Conservation (phyloP, 2,329 filamentous ascomycete species). For the Exophiala bonariae region DNA sequence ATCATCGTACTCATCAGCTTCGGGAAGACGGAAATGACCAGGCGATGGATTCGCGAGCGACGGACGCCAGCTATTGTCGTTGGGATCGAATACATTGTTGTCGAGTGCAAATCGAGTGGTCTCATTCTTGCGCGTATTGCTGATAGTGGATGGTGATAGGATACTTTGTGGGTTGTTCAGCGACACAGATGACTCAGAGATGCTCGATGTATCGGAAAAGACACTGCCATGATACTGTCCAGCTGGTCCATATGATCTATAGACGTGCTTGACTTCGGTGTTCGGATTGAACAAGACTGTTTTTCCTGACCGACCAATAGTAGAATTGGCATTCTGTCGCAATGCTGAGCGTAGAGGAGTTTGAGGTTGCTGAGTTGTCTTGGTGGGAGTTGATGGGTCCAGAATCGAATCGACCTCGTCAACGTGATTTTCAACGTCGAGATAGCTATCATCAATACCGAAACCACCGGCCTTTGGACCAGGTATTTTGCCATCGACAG, state of each 20-base stretch:
- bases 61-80: constrained; percentile 19
- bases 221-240: constrained; percentile 23
- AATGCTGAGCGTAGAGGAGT: constrained; percentile 21
- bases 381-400: constrained; percentile 15
- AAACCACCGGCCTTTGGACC: constrained; percentile 17
- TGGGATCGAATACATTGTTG: constrained; percentile 15
- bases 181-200: constrained; percentile 11
- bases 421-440: constrained; percentile 19
- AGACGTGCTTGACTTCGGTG: constrained; percentile 20
- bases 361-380: constrained; percentile 3
- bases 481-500: constrained; percentile 17
- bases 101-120: constrained; percentile 17
- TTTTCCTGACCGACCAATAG: constrained; percentile 18
- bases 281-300: constrained; percentile 19
- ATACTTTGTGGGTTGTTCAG: constrained; percentile 9
- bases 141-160: constrained; percentile 15
- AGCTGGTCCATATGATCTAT: constrained; percentile 20
- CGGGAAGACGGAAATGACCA: constrained; percentile 23
- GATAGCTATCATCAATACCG: constrained; percentile 23
- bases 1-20: constrained; percentile 82
- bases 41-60: constrained; percentile 20
- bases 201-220: constrained; percentile 16
- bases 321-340: constrained; percentile 12
- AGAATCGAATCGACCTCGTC: constrained; percentile 14
- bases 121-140: constrained; percentile 16